phyloP scores from a whole-genome alignment of 2,329 filamentous ascomycete species.

The Trematosphaeria pertusa region DNA sequence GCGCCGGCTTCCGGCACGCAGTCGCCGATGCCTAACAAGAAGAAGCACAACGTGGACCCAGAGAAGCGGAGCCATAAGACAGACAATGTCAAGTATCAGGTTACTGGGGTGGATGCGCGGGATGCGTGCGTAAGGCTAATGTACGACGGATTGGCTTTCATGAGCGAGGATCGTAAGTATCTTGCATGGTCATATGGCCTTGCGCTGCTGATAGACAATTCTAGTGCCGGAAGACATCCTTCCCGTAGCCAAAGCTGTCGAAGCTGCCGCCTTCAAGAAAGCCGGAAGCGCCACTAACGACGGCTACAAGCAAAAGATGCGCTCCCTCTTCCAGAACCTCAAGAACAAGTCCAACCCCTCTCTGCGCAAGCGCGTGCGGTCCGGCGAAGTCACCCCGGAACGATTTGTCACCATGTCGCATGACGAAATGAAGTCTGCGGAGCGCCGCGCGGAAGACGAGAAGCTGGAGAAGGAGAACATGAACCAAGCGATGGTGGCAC shows the following conservation, averaged over 20 bases:
- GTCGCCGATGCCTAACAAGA: constrained; percentile 57
- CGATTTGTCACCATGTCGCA: constrained; percentile 85
- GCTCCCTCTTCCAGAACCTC: constrained; percentile 91
- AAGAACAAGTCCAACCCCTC: constrained; percentile 88
- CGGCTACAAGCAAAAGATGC: constrained; percentile 86
- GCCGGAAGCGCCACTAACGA: constrained; percentile 73
- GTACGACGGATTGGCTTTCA: constrained; percentile 88
- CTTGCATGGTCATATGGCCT: too few relatives aligned
- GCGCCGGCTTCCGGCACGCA: constrained; percentile 48
- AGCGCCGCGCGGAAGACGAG: constrained; percentile 77
- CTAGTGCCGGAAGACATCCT: constrained; percentile 70
- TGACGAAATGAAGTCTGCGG: constrained; percentile 88
- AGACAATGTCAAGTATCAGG: constrained; percentile 80
- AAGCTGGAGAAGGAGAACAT: constrained; percentile 90
- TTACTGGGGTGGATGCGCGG: constrained; percentile 75
- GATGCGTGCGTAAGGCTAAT: constrained; percentile 89
- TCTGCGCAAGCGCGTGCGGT: constrained; percentile 77
- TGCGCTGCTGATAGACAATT: too few relatives aligned
- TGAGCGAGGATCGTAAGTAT: constrained; percentile 61
- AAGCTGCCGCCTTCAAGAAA: constrained; percentile 74
- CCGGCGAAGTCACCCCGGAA: constrained; percentile 73
- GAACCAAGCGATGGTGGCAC: constrained; percentile 94
- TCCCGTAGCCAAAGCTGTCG: constrained; percentile 70
- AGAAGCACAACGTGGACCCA: constrained; percentile 64
- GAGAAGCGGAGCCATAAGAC: constrained; percentile 82